Conservation (phyloP, 305 asterid species). For the Salvia sclarea region DNA sequence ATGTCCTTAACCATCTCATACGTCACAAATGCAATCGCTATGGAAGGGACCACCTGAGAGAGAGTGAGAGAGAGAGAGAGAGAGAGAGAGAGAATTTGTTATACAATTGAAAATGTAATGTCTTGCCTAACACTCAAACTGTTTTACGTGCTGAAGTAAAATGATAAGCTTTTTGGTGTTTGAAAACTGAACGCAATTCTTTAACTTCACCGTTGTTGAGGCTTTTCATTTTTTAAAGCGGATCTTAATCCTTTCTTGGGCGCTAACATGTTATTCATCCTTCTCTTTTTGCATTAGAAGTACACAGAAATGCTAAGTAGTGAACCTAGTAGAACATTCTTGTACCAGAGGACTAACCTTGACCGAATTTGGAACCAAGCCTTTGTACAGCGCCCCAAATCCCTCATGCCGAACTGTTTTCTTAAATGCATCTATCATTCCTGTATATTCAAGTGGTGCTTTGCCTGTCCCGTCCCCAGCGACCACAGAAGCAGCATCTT, state of each 20-base stretch:
- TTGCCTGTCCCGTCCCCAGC: slow-evolving; percentile 76
- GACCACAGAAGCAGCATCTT: slow-evolving; percentile 71
- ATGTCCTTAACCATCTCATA: slow-evolving; percentile 71
- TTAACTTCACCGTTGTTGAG: not conserved
- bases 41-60: slow-evolving; percentile 73
- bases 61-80: no score
- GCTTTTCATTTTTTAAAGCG: not conserved
- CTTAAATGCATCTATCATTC: slow-evolving; percentile 91
- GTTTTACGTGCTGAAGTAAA: not conserved
- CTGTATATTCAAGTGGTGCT: slow-evolving; percentile 67
- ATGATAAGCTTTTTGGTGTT: not conserved
- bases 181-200: not conserved
- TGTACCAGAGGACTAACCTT: slow-evolving; percentile 51
- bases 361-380: slow-evolving; percentile 83
- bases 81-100: not conserved
- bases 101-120: not conserved
- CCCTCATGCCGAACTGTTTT: slow-evolving; percentile 79
- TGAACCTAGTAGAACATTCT: not conserved
- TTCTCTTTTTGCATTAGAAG: not conserved
- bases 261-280: not conserved
- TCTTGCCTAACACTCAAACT: not conserved
- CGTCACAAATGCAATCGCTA: slow-evolving; percentile 77
- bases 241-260: not conserved
- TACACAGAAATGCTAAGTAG: not conserved
- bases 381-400: slow-evolving; percentile 74